Percentiles rank a stretch among this genome's conserved stretches.
Conservation (phyloP, 768 basidiomycete genomes). For the Cystofilobasidium macerans region DNA sequence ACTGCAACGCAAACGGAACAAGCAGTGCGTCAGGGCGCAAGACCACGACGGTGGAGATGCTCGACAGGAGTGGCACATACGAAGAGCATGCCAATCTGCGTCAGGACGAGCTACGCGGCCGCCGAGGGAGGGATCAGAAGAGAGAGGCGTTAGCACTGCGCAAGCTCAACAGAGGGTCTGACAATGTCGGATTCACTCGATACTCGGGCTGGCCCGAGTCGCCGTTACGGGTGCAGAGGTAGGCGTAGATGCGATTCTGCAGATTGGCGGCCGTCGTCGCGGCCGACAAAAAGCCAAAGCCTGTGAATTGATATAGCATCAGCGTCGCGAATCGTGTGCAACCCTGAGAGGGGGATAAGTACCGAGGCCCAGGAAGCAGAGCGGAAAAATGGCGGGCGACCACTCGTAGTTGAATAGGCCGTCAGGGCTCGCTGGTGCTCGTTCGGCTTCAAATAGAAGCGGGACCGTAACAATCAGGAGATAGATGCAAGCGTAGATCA, state of each 20-base stretch:
- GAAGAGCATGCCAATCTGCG: conserved; percentile 26
- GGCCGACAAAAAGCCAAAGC: conserved; percentile 22
- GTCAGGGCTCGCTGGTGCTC: background rate
- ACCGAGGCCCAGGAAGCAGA: conserved; percentile 16
- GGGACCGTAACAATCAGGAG: conserved; percentile 20
- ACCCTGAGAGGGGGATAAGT: too few relatives aligned
- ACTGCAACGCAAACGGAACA: background rate
- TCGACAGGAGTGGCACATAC: conserved; percentile 1
- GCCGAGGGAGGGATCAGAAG: background rate
- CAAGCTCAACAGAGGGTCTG: too few relatives aligned
- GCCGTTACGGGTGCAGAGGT: conserved; percentile 15
- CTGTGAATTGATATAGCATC: background rate
- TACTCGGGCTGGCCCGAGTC: conserved; percentile 20
- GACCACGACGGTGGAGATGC: background rate
- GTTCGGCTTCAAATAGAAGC: background rate
- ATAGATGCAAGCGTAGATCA: conserved; percentile 12
- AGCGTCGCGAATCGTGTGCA: too few relatives aligned
- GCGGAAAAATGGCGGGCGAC: conserved; percentile 9
- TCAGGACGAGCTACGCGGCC: conserved; percentile 11
- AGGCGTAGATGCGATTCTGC: conserved; percentile 22
- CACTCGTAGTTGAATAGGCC: conserved; percentile 22
- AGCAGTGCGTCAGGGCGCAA: background rate
- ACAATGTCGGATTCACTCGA: conserved; percentile 4
- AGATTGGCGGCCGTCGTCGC: conserved; percentile 14
- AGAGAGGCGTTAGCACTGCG: too few relatives aligned